These are phyloP conservation scores for Rhizophagus sp. DNA, from an alignment of 192 early-diverging fungal species.

Conservation along the genomic window DNA sequence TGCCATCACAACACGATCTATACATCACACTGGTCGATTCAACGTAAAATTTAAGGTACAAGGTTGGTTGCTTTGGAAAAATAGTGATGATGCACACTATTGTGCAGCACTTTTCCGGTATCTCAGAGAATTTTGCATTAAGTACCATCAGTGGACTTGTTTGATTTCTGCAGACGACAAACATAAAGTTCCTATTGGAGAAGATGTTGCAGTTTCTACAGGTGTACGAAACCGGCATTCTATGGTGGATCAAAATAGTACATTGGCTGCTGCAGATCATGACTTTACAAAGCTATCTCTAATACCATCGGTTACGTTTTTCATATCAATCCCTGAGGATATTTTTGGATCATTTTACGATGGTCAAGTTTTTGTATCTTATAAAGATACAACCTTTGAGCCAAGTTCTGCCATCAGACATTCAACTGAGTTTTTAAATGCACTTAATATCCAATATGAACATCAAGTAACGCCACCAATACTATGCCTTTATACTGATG, in stretches of 20 bases:
- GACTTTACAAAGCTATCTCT: neutral
- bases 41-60: too few species aligned
- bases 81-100: neutral
- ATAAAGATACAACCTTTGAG: neutral
- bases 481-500: neutral
- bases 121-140: neutral
- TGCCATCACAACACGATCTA: too few species aligned
- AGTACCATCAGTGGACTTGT: neutral
- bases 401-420: neutral
- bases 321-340: neutral
- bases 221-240: neutral
- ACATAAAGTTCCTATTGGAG: neutral
- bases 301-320: neutral
- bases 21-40: too few species aligned
- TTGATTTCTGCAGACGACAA: neutral
- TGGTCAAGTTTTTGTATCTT: neutral
- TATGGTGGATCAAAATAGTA: neutral
- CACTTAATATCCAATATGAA: neutral
- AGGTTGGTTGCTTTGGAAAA: too few species aligned
- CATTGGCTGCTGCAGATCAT: neutral
- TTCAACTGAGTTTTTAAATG: neutral
- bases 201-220: neutral
- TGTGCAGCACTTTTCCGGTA: neutral
- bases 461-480: neutral
- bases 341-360: neutral